These are phyloP conservation scores for Pythium utonaiense DNA, from an alignment of 352 stramenopile species.

Conservation along the genomic window DNA sequence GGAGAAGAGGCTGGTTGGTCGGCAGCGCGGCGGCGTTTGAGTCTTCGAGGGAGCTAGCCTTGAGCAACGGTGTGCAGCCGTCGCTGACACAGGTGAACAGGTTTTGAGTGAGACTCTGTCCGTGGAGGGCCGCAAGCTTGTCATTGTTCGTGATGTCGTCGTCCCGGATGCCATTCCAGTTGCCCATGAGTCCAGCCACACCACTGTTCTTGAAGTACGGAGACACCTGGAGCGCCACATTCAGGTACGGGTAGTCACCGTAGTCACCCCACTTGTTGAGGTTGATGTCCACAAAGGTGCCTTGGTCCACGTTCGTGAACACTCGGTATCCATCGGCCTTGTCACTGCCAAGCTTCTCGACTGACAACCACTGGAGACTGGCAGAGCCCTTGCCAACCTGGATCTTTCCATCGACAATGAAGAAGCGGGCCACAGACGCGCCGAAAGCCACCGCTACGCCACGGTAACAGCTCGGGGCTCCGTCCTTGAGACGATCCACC, in stretches of 20 bases:
- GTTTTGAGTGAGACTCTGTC: constrained; percentile 15
- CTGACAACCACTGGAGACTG: constrained; percentile 13
- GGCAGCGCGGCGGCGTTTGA: not conserved
- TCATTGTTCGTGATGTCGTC: constrained; percentile 20
- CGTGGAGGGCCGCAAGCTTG: constrained; percentile 8
- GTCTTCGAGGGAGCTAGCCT: not conserved
- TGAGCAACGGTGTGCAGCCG: not conserved
- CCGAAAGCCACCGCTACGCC: constrained; percentile 22
- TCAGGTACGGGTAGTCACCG: constrained; percentile 23
- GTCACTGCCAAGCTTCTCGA: constrained; percentile 19
- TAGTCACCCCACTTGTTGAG: constrained; percentile 18
- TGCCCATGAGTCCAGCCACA: constrained; percentile 23
- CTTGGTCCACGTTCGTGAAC: constrained; percentile 21
- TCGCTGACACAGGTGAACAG: constrained; percentile 21
- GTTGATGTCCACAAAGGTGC: constrained; percentile 27
- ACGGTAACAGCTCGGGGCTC: constrained; percentile 22
- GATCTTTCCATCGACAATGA: constrained; percentile 23
- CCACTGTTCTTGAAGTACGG: constrained; percentile 22
- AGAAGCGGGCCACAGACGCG: constrained; percentile 20
- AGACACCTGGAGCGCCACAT: constrained; percentile 24
- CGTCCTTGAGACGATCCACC: not conserved
- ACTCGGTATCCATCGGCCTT: constrained; percentile 24
- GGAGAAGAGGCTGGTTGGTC: not conserved
- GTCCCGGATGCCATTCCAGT: constrained; percentile 24
- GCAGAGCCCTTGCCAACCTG: constrained; percentile 4